Percentiles rank a stretch among this genome's conserved stretches.
phyloP scores from a whole-genome alignment of 352 stramenopile genomes.

The Phytophthora sansomeana region DNA sequence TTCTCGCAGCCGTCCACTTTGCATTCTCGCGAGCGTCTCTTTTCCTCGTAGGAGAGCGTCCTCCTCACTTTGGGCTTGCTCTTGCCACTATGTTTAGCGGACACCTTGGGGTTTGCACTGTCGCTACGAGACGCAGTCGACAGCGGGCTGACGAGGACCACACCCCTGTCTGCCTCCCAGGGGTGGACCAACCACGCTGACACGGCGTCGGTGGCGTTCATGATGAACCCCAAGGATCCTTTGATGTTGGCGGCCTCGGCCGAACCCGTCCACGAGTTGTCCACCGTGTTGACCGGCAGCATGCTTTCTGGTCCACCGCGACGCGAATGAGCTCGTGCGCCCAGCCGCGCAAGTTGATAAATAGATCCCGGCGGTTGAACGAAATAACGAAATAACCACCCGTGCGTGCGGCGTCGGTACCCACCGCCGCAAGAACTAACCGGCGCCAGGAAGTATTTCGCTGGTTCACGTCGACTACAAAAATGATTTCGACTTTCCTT shows the following conservation, averaged over 20 bases:
- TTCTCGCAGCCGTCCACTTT: constrained; percentile 47
- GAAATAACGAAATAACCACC: constrained; percentile 10
- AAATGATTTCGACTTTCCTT: constrained; percentile 12
- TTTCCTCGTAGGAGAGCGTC: constrained; percentile 35
- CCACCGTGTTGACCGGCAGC: constrained; percentile 8
- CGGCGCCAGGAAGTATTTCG: not conserved
- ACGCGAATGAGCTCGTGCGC: not conserved
- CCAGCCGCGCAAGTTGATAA: constrained; percentile 1
- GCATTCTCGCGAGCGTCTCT: constrained; percentile 43
- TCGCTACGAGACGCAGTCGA: not conserved
- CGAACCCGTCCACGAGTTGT: constrained; percentile 5
- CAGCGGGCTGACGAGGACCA: not conserved
- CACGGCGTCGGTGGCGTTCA: constrained; percentile 25
- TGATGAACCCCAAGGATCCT: constrained; percentile 28
- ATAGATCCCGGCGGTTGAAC: constrained; percentile 12
- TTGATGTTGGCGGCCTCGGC: constrained; percentile 3
- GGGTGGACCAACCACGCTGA: constrained; percentile 11
- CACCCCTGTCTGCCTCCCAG: constrained; percentile 3
- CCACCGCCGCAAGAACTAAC: no score
- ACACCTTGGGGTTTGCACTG: constrained; percentile 7
- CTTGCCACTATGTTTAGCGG: constrained; percentile 16
- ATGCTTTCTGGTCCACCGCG: constrained; percentile 15
- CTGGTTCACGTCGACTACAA: constrained; percentile 8
- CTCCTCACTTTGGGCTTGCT: constrained; percentile 32
- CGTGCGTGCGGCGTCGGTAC: not conserved